These are phyloP conservation scores for Leccinum huronense DNA, from an alignment of 1,284 basidiomycete genomes.

Conservation along the genomic window DNA sequence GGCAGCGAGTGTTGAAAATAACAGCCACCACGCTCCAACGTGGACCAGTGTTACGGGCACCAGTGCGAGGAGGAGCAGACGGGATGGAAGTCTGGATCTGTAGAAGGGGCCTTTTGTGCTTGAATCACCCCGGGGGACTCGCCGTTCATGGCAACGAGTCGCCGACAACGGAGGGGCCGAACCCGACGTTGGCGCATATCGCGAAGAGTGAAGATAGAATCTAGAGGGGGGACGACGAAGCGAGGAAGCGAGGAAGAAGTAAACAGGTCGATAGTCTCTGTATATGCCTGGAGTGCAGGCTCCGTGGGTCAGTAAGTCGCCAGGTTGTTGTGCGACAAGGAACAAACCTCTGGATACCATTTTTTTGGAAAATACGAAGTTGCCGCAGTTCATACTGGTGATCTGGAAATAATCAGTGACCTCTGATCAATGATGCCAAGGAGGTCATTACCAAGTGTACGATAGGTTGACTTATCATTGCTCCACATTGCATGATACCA, in stretches of 20 bases:
- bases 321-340: neutral
- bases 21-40: constrained; percentile 83
- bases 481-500: constrained; percentile 93
- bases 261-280: constrained; percentile 85
- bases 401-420: constrained; percentile 47
- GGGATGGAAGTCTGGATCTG: constrained; percentile 14
- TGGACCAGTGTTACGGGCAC: constrained; percentile 64
- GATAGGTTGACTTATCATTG: constrained; percentile 69
- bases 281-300: constrained; percentile 61
- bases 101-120: constrained; percentile 37
- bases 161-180: constrained; percentile 60
- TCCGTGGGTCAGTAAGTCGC: constrained; percentile 3
- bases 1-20: constrained; percentile 74
- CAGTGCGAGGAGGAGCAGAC: constrained; percentile 64
- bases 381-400: constrained; percentile 88
- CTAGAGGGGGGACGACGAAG: constrained; percentile 71
- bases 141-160: constrained; percentile 79
- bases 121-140: constrained; percentile 58
- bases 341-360: constrained; percentile 83
- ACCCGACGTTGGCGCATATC: constrained; percentile 75
- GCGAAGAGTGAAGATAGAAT: constrained; percentile 60
- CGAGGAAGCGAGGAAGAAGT: constrained; percentile 88
- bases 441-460: constrained; percentile 66
- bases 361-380: constrained; percentile 75
- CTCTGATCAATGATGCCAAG: neutral